Percentiles rank a stretch among this genome's conserved stretches.
Evolutionary conservation across 768 basidiomycete species (phyloP).

Genomic region (Pleurotus tuber-regium): DNA sequence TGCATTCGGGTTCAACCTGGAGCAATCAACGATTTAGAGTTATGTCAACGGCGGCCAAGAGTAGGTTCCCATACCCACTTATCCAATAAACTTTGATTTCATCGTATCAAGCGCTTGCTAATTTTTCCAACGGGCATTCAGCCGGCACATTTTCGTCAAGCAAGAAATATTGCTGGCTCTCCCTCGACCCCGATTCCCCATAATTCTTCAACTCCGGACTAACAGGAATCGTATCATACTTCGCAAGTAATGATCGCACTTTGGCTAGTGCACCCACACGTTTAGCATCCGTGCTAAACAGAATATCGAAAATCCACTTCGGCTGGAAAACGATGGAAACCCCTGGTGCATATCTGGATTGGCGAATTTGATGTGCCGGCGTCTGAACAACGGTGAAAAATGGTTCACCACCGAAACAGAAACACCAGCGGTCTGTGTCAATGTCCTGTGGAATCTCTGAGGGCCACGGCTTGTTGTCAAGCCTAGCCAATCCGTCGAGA

Average conservation of each 20-base stretch:
- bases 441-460: conserved; percentile 14
- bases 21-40: background rate
- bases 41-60: background rate
- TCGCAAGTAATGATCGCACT: conserved; percentile 17
- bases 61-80: conserved; percentile 9
- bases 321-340: conserved; percentile 21
- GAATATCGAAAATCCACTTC: conserved; percentile 23
- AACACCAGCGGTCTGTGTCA: conserved; percentile 19
- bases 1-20: background rate
- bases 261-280: conserved; percentile 18
- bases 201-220: conserved; percentile 22
- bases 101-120: too few species aligned
- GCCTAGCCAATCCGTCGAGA: conserved; percentile 18
- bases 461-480: conserved; percentile 19
- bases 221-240: conserved; percentile 20
- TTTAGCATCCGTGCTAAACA: conserved; percentile 19
- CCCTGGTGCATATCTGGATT: conserved; percentile 18
- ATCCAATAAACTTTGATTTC: too few species aligned
- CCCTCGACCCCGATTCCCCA: conserved; percentile 18
- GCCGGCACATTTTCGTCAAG: conserved; percentile 19
- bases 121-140: conserved; percentile 13
- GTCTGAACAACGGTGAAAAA: conserved; percentile 21
- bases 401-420: conserved; percentile 22
- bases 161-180: conserved; percentile 19
- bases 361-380: conserved; percentile 18